Base-by-base conservation (phyloP, 257 asterid species). In the Craterostigma plantagineum region DNA sequence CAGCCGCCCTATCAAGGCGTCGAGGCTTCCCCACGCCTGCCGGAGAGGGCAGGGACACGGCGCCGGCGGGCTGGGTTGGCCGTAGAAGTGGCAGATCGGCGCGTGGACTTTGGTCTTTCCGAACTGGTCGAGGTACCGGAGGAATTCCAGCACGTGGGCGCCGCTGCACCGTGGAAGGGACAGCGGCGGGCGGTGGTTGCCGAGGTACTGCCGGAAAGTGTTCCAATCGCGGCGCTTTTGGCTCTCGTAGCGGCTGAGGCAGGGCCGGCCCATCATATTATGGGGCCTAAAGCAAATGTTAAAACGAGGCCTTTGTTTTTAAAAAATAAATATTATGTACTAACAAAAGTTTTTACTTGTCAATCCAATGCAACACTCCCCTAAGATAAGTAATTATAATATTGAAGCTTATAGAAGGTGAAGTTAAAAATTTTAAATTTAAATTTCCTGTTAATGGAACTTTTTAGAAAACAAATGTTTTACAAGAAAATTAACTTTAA, bases 11-110 rank as follows among this genome's bases (percentile, higher is more conserved):
- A 84, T 70, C 48, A 84, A 81, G 0, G 95, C 93, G 51, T 84
- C 96, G 30, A 80, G 93, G 69, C 93, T 84, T 34, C 96, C 35
- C 93, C 67, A 2, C 77, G 76, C 9, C 95, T 62, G 10, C 95
- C 96, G 76, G 35, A 84, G 85, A 1, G 93, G 93, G 70, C 96
- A 84, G 38, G 96, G 93, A 65, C 96, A 84, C 4, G 96, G 96
- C 0, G 85, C 92, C 0, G 96, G 93, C 0, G 96, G 93, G 59
- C 64, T 80, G 0, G 96, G 96, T 57, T 77, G 90, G 0, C 96
- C 96, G 64, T 74, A 84, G 59, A 76, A 80, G 0, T 92, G 96
- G 66, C 96, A 84, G 53, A 77, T 62, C 0, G 77, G 80, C 16
- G 76, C 60, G 64, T 80, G 96, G 41, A 84, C 91, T 43, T 79